These are phyloP conservation scores for Cetradonia linearis DNA, from an alignment of 495 filamentous ascomycete genomes.

Conservation along the genomic window DNA sequence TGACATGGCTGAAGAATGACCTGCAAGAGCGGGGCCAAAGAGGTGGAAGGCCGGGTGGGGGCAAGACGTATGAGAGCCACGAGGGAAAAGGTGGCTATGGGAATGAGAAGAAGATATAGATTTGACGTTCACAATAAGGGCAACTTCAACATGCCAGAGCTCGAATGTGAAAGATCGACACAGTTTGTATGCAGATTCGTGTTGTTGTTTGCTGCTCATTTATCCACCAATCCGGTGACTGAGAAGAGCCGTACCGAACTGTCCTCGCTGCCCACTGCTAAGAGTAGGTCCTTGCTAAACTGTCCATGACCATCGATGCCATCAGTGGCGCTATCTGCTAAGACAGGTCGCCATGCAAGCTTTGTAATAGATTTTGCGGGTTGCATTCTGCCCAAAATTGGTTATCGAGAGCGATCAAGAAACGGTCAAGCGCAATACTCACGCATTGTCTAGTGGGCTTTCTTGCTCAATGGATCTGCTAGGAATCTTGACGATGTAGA, in stretches of 20 bases:
- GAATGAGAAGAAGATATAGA: constrained; percentile 47
- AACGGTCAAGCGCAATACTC: constrained; percentile 5
- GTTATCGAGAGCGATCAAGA: constrained; percentile 20
- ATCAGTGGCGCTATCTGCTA: constrained; percentile 16
- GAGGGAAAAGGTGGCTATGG: constrained; percentile 77
- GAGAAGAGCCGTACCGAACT: constrained; percentile 64
- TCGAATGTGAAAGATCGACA: background rate
- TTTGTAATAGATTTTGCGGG: constrained; percentile 66
- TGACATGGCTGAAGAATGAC: constrained; percentile 80
- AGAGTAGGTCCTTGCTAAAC: constrained; percentile 30
- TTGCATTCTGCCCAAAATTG: constrained; percentile 36
- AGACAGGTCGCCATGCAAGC: constrained; percentile 63
- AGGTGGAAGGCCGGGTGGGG: constrained; percentile 49
- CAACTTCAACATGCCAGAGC: constrained; percentile 19
- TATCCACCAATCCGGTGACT: constrained; percentile 29
- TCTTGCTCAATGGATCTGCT: constrained; percentile 39
- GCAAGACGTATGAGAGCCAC: constrained; percentile 54
- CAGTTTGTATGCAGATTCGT: background rate
- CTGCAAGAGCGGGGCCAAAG: constrained; percentile 70
- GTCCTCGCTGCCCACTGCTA: constrained; percentile 79
- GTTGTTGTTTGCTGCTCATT: background rate
- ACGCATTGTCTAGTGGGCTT: constrained; percentile 11
- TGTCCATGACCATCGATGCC: constrained; percentile 23
- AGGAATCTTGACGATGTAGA: constrained; percentile 34
- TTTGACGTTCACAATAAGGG: background rate